Evolutionary conservation across 2,329 filamentous ascomycete species (phyloP).

Genomic region (Scedosporium aurantiacum): DNA sequence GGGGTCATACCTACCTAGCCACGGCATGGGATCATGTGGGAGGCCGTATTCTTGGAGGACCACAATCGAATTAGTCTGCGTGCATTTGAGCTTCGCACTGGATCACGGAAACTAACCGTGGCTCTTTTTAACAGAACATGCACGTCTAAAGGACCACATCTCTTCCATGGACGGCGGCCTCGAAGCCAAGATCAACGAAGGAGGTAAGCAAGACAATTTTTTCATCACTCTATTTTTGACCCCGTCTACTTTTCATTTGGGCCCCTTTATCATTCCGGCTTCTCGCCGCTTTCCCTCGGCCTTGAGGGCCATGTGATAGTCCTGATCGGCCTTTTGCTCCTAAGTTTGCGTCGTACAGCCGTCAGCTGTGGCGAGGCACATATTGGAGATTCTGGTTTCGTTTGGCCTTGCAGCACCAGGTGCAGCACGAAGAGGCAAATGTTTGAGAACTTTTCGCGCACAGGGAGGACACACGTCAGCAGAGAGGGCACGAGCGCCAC

Average conservation of each 20-base stretch:
- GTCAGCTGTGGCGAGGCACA: background rate
- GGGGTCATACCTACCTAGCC: too few relatives aligned
- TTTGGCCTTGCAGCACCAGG: background rate
- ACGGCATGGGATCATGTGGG: background rate
- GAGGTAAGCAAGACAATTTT: slow-evolving; percentile 48
- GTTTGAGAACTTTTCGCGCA: too few relatives aligned
- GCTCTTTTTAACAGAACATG: slow-evolving; percentile 55
- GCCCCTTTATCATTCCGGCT: background rate
- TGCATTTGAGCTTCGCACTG: too few relatives aligned
- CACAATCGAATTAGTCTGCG: too few relatives aligned
- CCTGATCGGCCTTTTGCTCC: background rate
- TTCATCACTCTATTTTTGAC: slow-evolving; percentile 5
- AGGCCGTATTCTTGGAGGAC: too few relatives aligned
- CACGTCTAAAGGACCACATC: slow-evolving; percentile 84
- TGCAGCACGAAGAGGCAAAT: too few relatives aligned
- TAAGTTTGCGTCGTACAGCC: background rate
- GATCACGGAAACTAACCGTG: background rate
- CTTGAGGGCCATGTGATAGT: background rate
- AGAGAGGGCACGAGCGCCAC: too few relatives aligned
- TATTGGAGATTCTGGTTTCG: background rate
- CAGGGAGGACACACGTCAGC: too few relatives aligned
- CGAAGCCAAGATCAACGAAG: slow-evolving; percentile 86
- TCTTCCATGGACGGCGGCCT: slow-evolving; percentile 77
- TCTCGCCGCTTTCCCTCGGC: background rate
- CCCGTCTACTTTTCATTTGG: background rate